Evolutionary conservation across 2,329 filamentous ascomycete genomes (phyloP).

Genomic region (Metarhizium brunneum): DNA sequence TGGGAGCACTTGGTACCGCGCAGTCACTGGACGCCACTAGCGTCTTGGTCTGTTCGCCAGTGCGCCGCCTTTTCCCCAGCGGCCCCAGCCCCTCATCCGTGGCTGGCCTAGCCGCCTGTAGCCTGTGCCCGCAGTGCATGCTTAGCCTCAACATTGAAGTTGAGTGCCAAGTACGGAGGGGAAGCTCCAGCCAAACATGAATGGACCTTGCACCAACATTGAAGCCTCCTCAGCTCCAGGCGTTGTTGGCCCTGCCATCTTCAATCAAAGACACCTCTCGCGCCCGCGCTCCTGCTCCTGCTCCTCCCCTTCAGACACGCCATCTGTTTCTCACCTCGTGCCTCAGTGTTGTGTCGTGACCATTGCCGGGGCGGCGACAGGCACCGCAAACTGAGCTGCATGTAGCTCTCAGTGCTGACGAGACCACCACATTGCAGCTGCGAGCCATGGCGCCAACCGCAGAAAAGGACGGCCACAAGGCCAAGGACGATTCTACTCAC

Average conservation of each 20-base stretch:
- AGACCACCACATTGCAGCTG: neutral
- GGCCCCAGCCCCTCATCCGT: neutral
- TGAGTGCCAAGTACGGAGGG: no score
- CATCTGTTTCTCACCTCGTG: neutral
- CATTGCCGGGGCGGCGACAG: neutral
- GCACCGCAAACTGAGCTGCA: neutral
- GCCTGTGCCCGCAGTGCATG: no score
- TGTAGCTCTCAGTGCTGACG: neutral
- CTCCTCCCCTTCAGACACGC: neutral
- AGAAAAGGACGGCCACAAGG: constrained; percentile 37
- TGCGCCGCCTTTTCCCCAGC: no score
- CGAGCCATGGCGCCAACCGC: constrained; percentile 8
- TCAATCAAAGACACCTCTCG: neutral
- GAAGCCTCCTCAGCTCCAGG: no score
- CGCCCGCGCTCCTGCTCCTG: neutral
- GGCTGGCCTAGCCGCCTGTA: neutral
- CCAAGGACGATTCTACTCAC: constrained; percentile 38
- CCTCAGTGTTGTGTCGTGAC: neutral
- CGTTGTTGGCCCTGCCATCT: no score
- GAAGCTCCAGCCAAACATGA: no score
- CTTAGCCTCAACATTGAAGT: no score
- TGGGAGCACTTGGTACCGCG: no score
- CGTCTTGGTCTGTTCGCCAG: no score
- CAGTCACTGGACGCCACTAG: no score
- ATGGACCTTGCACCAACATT: no score